Conservation (phyloP, 202 grass and related monocot genomes). For the Setaria viridis region DNA sequence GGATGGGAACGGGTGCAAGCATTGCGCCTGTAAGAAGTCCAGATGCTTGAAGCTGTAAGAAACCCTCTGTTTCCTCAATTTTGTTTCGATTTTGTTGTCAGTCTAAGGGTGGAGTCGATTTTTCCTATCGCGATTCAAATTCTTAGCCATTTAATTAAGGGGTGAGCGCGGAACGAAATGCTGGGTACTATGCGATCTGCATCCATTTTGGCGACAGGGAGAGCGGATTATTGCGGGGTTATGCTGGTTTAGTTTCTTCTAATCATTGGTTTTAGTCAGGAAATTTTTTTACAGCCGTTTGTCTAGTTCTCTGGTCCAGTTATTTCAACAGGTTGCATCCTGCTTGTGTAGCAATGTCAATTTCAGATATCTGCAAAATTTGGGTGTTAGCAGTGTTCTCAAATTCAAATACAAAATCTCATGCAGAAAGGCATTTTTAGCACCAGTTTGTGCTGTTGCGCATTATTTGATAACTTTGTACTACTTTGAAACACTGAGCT, state of each 20-base stretch:
- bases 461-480: constrained; percentile 4
- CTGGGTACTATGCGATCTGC: constrained; percentile 21
- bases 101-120: neutral
- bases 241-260: constrained; percentile 18
- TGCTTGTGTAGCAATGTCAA: neutral
- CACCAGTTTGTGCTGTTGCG: neutral
- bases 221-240: neutral
- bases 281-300: neutral
- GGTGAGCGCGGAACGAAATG: constrained; percentile 31
- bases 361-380: neutral
- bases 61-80: constrained; percentile 13
- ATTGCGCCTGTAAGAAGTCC: constrained; percentile 97
- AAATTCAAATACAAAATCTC: neutral
- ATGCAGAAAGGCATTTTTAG: neutral
- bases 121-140: neutral
- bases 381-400: neutral
- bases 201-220: constrained; percentile 29
- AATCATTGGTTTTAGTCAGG: neutral
- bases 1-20: constrained; percentile 90
- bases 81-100: constrained; percentile 10
- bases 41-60: constrained; percentile 98
- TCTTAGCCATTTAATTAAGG: neutral
- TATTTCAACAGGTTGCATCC: neutral
- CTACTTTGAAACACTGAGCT: neutral
- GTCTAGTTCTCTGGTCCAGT: constrained; percentile 6